A percentile compares a stretch with the other conserved stretches of the same genome.
Evolutionary conservation across 495 filamentous ascomycete genomes (phyloP).

Genomic region (Amniculicola lignicola): DNA sequence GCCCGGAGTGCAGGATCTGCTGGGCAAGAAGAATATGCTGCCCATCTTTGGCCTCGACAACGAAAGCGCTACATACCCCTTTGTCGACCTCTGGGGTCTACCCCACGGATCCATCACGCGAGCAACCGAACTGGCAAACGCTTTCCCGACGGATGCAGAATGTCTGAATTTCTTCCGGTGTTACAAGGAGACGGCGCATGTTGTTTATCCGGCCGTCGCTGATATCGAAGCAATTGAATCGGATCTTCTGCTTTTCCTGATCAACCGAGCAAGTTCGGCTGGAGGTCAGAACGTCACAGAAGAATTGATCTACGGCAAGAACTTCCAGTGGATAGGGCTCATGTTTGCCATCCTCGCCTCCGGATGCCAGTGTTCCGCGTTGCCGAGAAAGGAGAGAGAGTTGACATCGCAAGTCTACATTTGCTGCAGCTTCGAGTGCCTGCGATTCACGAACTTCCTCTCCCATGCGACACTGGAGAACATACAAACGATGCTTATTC

Average conservation of each 20-base stretch:
- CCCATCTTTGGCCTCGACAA: conserved; percentile 80
- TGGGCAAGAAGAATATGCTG: conserved; percentile 69
- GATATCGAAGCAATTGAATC: conserved; percentile 65
- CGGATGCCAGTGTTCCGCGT: conserved; percentile 74
- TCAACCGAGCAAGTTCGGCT: conserved; percentile 56
- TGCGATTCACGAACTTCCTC: conserved; percentile 61
- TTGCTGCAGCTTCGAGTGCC: conserved; percentile 62
- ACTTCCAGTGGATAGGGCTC: conserved; percentile 65
- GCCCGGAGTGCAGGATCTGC: conserved; percentile 46
- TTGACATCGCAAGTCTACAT: conserved; percentile 60
- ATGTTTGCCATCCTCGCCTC: conserved; percentile 77
- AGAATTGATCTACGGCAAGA: conserved; percentile 51
- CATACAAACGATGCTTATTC: conserved; percentile 57
- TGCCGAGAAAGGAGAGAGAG: conserved; percentile 58
- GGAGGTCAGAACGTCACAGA: conserved; percentile 42
- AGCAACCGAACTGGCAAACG: conserved; percentile 64
- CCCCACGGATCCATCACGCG: conserved; percentile 67
- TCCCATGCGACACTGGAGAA: conserved; percentile 57
- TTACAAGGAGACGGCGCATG: conserved; percentile 73
- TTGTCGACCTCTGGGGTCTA: conserved; percentile 60
- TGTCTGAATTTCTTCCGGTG: conserved; percentile 64
- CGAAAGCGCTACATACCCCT: conserved; percentile 75
- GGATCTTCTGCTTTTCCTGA: conserved; percentile 63
- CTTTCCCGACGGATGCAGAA: conserved; percentile 64
- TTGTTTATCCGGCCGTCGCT: conserved; percentile 75